Base-by-base conservation (phyloP, 2,329 filamentous ascomycete genomes). In the Pseudocercospora macadamiae region DNA sequence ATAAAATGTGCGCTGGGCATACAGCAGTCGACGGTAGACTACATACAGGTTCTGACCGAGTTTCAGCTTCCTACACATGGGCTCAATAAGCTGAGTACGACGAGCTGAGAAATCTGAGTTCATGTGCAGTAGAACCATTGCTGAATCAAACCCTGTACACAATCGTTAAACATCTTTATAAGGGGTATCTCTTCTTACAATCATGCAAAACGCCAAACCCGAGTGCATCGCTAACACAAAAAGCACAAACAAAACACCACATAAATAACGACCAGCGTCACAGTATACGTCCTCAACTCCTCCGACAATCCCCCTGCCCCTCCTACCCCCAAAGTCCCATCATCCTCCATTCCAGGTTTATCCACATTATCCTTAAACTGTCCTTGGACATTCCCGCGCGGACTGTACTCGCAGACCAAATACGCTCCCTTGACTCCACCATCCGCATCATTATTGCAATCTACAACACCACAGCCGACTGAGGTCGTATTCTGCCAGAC, bases 321-420 rank as follows among this genome's bases (percentile, higher is more conserved):
- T 18, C 32, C 60, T 19, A 69, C 25, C 10, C 68, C 66, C 32
- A 60, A 58, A 25, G 55, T 52, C 12, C 64, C 69, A 57, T 66
- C 59, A 14, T 58, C 55, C 19, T 56, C 60, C 28, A 63, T 64
- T 2, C 68, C 69, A 19, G 64, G 34, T 55, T 70, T 69, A 4
- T 44, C 42, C 3, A 77, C 75, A 59, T 77, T 75, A 3, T 68
- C 49, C 12, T 52, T 56, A 58, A 74, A 77, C 18, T 67, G 51
- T 1, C 72, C 74, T 16, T 68, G 56, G 1, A 75, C 68, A 52
- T 77, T 77, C 0, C 75, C 75, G 3, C 65, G 54, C 3, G 75
- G 75, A 51, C 62, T 65, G 57, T 77, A 77, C 61, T 76, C 73
- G 66, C 75, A 77, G 0, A 77, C 73, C 21, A 74, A 37, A 26